Conservation (phyloP, 306 rosid species). For the Prunus mume region DNA sequence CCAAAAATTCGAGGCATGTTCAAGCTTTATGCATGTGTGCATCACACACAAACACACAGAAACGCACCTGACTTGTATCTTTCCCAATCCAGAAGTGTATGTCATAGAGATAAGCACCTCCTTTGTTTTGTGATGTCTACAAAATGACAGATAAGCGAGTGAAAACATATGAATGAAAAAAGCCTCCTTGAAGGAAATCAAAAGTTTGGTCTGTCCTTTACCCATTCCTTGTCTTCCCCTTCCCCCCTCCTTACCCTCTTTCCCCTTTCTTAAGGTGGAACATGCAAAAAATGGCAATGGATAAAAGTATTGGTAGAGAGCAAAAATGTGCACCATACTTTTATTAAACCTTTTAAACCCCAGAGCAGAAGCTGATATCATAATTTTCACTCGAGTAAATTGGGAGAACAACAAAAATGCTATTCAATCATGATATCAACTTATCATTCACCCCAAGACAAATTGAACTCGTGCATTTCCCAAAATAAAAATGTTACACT, state of each 20-base stretch:
- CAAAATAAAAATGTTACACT: not conserved
- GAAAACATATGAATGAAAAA: not conserved
- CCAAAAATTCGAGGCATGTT: not conserved
- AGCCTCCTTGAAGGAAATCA: not conserved
- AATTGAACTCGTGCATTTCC: not conserved
- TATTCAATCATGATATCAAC: not conserved
- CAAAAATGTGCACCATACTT: not conserved
- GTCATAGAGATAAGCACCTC: constrained; percentile 75
- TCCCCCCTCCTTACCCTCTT: not conserved
- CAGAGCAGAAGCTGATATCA: not conserved
- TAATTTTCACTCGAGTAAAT: not conserved
- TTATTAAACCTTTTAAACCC: not conserved
- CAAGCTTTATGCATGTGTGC: not conserved
- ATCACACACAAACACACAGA: not conserved
- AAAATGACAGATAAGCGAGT: constrained; percentile 30
- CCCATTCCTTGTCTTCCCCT: not conserved
- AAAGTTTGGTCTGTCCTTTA: not conserved
- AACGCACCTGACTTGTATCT: constrained; percentile 91
- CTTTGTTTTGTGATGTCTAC: constrained; percentile 91
- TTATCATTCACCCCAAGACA: not conserved
- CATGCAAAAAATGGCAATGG: not conserved
- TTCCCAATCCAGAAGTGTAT: constrained; percentile 99
- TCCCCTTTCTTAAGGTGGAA: not conserved
- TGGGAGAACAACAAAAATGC: not conserved
- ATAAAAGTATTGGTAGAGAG: not conserved